Percentiles rank a stretch among this genome's conserved stretches.
Conservation (phyloP, 352 stramenopile species). For the Globisporangium canariense region DNA sequence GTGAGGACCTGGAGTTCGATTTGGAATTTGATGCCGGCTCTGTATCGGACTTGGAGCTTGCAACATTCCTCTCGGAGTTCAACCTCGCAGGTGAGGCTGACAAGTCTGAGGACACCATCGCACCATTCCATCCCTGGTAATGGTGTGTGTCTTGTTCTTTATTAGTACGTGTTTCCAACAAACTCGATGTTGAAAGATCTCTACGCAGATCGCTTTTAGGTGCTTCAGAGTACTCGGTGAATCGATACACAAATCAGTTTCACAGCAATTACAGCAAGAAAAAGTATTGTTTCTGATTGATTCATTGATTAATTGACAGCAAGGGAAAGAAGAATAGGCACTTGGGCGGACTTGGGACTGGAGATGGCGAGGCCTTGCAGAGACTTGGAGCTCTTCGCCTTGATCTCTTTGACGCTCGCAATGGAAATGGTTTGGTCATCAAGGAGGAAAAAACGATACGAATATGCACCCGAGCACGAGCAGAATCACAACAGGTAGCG, state of each 20-base stretch:
- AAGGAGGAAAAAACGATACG: not conserved
- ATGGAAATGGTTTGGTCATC: not conserved
- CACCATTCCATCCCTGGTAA: not conserved
- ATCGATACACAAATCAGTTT: too few relatives aligned
- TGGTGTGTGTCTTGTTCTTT: not conserved
- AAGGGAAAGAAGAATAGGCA: not conserved
- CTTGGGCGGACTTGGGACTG: not conserved
- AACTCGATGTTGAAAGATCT: too few relatives aligned
- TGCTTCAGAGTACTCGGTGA: not conserved
- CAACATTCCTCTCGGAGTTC: not conserved
- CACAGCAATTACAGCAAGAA: too few relatives aligned
- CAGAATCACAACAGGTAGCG: not conserved
- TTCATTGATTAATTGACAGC: not conserved
- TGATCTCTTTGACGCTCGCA: not conserved
- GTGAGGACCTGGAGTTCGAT: not conserved
- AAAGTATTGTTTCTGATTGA: not conserved
- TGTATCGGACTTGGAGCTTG: constrained; percentile 2
- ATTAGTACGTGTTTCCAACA: not conserved
- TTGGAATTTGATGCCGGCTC: not conserved
- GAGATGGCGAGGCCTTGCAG: not conserved
- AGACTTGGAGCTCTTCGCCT: too few relatives aligned
- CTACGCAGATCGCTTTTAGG: too few relatives aligned
- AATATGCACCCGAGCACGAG: not conserved
- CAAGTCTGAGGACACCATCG: not conserved
- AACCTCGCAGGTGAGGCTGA: not conserved